Evolutionary conservation across 768 basidiomycete genomes (phyloP).

Genomic region (Kwoniella europaea): DNA sequence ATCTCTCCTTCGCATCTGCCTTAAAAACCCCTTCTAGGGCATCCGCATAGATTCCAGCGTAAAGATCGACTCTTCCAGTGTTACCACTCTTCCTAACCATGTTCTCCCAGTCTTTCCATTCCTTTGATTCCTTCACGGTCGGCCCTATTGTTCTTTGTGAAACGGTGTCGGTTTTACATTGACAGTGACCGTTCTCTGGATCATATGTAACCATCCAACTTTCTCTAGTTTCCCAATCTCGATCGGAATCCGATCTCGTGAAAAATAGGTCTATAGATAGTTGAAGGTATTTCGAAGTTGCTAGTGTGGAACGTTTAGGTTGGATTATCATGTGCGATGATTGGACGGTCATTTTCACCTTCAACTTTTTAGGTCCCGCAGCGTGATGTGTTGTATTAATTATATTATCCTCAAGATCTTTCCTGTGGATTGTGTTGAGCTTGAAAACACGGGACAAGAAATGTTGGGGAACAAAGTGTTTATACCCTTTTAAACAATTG

Average conservation of each 20-base stretch:
- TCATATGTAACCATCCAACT: not conserved
- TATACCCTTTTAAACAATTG: too few relatives aligned
- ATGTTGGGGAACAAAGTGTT: too few relatives aligned
- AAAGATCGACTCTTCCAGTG: not conserved
- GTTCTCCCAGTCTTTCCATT: not conserved
- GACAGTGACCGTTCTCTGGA: too few relatives aligned
- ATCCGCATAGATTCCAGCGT: too few relatives aligned
- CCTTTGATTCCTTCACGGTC: not conserved
- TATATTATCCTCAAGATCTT: too few relatives aligned
- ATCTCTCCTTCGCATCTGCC: not conserved
- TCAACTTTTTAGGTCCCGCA: too few relatives aligned
- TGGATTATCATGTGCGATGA: not conserved
- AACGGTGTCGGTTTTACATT: too few relatives aligned
- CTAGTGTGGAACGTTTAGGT: not conserved
- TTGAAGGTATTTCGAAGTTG: not conserved
- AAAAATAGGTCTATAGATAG: not conserved
- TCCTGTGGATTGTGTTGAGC: too few relatives aligned
- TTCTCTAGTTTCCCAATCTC: not conserved
- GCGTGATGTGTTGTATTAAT: too few relatives aligned
- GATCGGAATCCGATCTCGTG: not conserved
- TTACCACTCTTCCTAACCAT: not conserved
- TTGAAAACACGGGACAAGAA: too few relatives aligned
- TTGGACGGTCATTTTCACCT: not conserved
- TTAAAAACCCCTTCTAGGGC: not conserved
- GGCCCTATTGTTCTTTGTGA: not conserved